These are phyloP conservation scores for Aspergillus fumigatus DNA, from an alignment of 2,329 filamentous ascomycete species.

Conservation along the genomic window DNA sequence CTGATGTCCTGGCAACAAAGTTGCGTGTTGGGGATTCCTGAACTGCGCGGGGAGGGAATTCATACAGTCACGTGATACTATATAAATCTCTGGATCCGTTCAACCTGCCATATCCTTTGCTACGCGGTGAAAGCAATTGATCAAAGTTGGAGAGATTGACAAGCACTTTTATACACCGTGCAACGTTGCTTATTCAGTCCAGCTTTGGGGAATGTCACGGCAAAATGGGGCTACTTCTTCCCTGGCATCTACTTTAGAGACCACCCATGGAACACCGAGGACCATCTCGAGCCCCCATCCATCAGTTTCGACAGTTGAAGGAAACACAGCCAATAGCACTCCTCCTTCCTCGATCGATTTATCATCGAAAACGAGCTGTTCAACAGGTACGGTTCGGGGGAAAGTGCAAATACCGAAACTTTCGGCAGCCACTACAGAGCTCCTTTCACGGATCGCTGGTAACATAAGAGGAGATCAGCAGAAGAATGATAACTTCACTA, in stretches of 20 bases:
- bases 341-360: constrained; percentile 6
- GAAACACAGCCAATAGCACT: constrained; percentile 1
- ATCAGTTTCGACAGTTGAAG: constrained; percentile 8
- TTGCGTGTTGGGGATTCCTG: neutral
- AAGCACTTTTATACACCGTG: neutral
- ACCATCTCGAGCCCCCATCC: constrained; percentile 9
- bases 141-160: neutral
- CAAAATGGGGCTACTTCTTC: constrained; percentile 19
- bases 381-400: constrained; percentile 7
- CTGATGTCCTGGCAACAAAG: neutral
- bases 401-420: constrained; percentile 22
- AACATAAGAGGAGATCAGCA: constrained; percentile 13
- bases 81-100: constrained; percentile 25
- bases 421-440: constrained; percentile 23
- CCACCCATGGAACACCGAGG: constrained; percentile 12
- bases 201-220: constrained; percentile 19
- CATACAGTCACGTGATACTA: constrained; percentile 24
- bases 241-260: constrained; percentile 20
- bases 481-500: constrained; percentile 10
- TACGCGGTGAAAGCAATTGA: neutral
- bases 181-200: neutral
- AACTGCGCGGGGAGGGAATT: constrained; percentile 7
- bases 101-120: constrained; percentile 1
- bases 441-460: constrained; percentile 21
- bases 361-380: constrained; percentile 7